Evolutionary conservation across 805 yeast genomes (phyloP), one percentile per base, ranked within the genome.

Genomic region (Candida odintsovae): DNA sequence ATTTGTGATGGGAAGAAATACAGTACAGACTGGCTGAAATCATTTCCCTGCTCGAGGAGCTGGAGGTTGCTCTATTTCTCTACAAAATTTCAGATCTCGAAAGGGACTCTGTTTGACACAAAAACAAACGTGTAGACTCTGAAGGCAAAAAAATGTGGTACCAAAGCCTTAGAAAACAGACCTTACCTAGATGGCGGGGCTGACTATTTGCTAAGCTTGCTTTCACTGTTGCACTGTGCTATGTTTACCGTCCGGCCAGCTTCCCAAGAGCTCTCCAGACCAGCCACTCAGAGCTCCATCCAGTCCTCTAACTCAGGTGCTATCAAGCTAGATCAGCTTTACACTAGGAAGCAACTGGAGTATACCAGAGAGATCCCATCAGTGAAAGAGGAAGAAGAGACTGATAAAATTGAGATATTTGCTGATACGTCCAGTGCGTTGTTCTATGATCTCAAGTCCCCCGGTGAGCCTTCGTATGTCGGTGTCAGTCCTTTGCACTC

Each of bases 261-360:
- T 12, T 33, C 36, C 8, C 36, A n/a, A 21, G 33, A 37, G 4
- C 15, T 28, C 6, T 45, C 51, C 2, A 41, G 54, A 6, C 53
- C 54, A 19, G 20, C 19, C 7, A 49, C 55, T 1, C 52, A 46
- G 26, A 31, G 36, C 35, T 53, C 55, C 2, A 48, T 53, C 22
- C 53, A 49, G 28, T 51, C 55, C 3, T 51, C 53, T 12, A 45
- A 47, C 23, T 45, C 52, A 2, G 44, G 50, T 15, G 16, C 42
- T 11, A 31, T 46, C 23, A 21, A 41, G 23, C n/a, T 43, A 15
- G 42, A 40, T 22, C 16, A 28, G 6, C 19, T 40, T 19, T 43
- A 20, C 19, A 26, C 21, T 10, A 26, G 13, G 36, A 33, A 33
- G 36, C n/a, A 16, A 16, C 20, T 33, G 20, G 7, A n/a, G 5